These are phyloP conservation scores for Backusella macrospora DNA, from an alignment of 192 early-diverging fungal species.

Conservation along the genomic window DNA sequence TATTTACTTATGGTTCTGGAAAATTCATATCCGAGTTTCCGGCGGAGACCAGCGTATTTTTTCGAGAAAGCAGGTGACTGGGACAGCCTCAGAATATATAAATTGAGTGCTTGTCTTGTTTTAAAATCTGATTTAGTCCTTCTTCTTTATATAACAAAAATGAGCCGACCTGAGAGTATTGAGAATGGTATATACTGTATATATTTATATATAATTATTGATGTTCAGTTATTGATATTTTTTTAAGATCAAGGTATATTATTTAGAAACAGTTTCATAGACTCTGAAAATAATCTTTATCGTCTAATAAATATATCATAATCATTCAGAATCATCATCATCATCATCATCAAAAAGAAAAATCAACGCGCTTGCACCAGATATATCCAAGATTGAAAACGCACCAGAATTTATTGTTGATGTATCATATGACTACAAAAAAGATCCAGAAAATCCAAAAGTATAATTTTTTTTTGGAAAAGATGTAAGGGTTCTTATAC, in stretches of 20 bases:
- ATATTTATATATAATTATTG: neutral
- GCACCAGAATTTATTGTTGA: neutral
- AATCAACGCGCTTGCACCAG: neutral
- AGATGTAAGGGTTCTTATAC: neutral
- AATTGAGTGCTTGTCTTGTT: too few species aligned
- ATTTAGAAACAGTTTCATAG: neutral
- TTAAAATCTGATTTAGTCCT: too few species aligned
- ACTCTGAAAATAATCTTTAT: neutral
- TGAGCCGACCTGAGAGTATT: neutral
- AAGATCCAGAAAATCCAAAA: slow-evolving; percentile 22
- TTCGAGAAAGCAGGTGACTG: too few species aligned
- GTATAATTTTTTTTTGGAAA: slow-evolving; percentile 3
- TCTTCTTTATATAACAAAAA: neutral
- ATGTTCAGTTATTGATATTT: neutral
- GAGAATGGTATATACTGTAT: neutral
- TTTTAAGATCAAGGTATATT: neutral
- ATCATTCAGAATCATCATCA: neutral
- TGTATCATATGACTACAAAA: neutral
- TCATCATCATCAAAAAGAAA: neutral
- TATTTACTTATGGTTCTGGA: too few species aligned
- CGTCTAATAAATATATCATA: neutral
- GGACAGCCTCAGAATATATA: too few species aligned
- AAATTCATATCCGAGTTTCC: too few species aligned
- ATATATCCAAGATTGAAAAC: neutral
- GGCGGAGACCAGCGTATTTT: too few species aligned